Conservation (phyloP, 805 yeast genomes). For the Candida dajiaensis region DNA sequence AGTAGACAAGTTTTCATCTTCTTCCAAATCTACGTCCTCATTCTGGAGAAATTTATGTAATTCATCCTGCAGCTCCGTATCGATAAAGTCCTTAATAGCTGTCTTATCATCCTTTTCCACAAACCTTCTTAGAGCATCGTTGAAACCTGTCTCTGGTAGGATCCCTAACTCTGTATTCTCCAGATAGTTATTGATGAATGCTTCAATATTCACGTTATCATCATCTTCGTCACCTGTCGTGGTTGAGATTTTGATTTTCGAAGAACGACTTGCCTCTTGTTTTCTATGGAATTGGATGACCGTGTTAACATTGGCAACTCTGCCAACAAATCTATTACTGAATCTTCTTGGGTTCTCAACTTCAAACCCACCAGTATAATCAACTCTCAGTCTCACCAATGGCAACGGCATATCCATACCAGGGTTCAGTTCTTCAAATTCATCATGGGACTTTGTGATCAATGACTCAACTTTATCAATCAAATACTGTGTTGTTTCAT, state of each 20-base stretch:
- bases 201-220: conserved; percentile 49
- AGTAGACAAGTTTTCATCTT: conserved; percentile 33
- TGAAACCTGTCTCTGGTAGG: conserved; percentile 70
- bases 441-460: conserved; percentile 50
- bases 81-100: conserved; percentile 59
- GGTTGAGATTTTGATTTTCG: conserved; percentile 5
- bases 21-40: conserved; percentile 33
- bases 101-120: conserved; percentile 80
- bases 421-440: conserved; percentile 36
- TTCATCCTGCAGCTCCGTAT: conserved; percentile 33
- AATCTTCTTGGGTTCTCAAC: conserved; percentile 88
- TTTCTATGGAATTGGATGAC: conserved; percentile 66
- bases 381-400: conserved; percentile 73
- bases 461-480: conserved; percentile 59
- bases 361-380: conserved; percentile 85
- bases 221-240: conserved; percentile 7
- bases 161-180: conserved; percentile 58
- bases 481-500: conserved; percentile 55
- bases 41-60: conserved; percentile 27
- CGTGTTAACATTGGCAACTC: conserved; percentile 87
- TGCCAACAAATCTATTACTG: conserved; percentile 84
- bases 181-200: conserved; percentile 57
- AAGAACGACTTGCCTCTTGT: conserved; percentile 20
- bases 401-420: conserved; percentile 62
- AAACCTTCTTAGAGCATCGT: conserved; percentile 62